These are phyloP conservation scores for Lasiosphaeria ovina DNA, from an alignment of 495 filamentous ascomycete species.

Conservation along the genomic window DNA sequence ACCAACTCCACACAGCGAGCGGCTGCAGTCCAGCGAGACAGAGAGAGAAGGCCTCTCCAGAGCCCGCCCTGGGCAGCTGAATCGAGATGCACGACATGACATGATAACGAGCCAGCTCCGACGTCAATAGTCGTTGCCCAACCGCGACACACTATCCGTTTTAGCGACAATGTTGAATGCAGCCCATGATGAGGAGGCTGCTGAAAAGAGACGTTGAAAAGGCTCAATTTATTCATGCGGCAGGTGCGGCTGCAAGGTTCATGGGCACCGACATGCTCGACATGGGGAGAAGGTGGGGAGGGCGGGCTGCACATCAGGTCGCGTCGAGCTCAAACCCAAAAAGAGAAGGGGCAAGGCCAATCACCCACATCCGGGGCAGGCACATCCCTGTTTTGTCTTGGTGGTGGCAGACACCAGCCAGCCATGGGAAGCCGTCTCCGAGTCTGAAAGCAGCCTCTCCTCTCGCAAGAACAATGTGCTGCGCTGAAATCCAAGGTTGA, in stretches of 20 bases:
- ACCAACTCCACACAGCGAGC: no score
- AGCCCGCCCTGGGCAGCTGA: neutral
- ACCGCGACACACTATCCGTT: neutral
- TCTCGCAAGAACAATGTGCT: no score
- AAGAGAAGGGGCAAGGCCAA: no score
- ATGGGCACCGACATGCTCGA: neutral
- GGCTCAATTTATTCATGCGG: constrained; percentile 24
- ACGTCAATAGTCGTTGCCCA: neutral
- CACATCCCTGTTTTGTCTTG: no score
- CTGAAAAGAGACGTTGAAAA: neutral
- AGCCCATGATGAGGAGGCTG: neutral
- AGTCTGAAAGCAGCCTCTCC: no score
- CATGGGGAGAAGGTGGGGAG: no score
- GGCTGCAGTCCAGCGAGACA: neutral
- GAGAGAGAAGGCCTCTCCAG: neutral
- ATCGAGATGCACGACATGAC: neutral
- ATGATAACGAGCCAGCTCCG: neutral
- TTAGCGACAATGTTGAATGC: constrained; percentile 2
- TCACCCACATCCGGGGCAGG: no score
- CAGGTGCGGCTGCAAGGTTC: constrained; percentile 23
- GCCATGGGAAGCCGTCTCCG: no score
- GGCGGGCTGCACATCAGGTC: constrained; percentile 10
- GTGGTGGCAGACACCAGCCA: no score
- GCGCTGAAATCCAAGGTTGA: no score
- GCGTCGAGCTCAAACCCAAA: neutral